Evolutionary conservation across 768 basidiomycete species (phyloP).

Genomic region (Boletus insuetus): DNA sequence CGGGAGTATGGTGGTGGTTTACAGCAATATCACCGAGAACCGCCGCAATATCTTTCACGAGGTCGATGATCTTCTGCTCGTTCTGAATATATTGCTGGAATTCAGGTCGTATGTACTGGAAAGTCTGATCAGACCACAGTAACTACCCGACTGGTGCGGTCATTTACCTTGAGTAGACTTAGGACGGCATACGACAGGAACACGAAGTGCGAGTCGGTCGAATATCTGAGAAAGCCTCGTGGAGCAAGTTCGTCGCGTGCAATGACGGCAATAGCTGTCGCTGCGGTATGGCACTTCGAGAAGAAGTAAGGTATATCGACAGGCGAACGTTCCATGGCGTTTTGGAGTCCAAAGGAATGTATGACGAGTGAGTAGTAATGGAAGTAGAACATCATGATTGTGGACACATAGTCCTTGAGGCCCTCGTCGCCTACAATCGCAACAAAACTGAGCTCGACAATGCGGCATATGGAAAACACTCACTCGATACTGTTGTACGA

Average conservation of each 20-base stretch:
- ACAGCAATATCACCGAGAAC: constrained; percentile 75
- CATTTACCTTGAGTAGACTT: constrained; percentile 81
- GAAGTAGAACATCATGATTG: constrained; percentile 66
- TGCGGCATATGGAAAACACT: constrained; percentile 2
- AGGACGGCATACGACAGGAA: constrained; percentile 91
- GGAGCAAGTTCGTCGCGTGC: constrained; percentile 81
- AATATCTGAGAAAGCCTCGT: constrained; percentile 72
- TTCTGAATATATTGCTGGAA: constrained; percentile 74
- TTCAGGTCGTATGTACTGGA: constrained; percentile 77
- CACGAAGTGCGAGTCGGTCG: constrained; percentile 90
- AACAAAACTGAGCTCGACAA: constrained; percentile 1
- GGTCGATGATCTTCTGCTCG: constrained; percentile 64
- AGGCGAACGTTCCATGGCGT: constrained; percentile 78
- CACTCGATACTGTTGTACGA: constrained; percentile 17
- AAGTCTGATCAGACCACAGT: constrained; percentile 12
- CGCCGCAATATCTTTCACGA: constrained; percentile 80
- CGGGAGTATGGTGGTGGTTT: constrained; percentile 82
- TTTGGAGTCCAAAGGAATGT: constrained; percentile 95
- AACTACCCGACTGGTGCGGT: background rate
- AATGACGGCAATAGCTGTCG: constrained; percentile 64
- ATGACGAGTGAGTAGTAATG: constrained; percentile 85
- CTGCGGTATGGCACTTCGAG: constrained; percentile 69
- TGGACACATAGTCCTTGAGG: constrained; percentile 24
- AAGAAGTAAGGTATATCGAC: constrained; percentile 84
- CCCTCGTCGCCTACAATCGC: constrained; percentile 24